Percentiles rank a stretch among this genome's conserved stretches.
These are phyloP conservation scores for Fomitopsis betulina DNA, from an alignment of 1,284 basidiomycete genomes.

Conservation along the genomic window DNA sequence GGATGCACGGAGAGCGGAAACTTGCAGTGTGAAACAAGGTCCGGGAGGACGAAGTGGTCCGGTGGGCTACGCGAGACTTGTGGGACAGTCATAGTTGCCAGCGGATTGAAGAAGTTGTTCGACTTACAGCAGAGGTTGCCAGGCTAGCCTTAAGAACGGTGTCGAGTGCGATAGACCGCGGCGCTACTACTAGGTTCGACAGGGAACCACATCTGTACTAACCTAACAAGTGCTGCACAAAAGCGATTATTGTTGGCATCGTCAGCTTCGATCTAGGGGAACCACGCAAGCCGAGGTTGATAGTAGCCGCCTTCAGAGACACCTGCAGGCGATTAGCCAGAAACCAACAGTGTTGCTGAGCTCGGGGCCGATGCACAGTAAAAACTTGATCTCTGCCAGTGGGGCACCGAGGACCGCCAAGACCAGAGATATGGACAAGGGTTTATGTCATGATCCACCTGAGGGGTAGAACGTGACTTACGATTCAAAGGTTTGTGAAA, in stretches of 20 bases:
- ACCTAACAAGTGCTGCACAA: neutral
- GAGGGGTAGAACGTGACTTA: no score
- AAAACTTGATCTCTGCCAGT: neutral
- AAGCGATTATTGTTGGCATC: neutral
- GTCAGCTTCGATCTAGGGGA: neutral
- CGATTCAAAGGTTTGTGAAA: no score
- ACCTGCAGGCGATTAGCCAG: neutral
- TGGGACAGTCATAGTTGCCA: neutral
- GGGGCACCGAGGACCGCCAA: no score
- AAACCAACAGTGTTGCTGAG: neutral
- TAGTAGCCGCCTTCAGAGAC: neutral
- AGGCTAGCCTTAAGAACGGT: neutral
- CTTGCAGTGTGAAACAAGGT: slow-evolving; percentile 57
- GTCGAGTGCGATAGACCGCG: neutral
- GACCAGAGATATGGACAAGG: no score
- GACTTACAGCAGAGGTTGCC: neutral
- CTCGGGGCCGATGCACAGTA: neutral
- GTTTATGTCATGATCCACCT: no score
- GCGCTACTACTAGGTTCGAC: neutral
- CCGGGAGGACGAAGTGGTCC: slow-evolving; percentile 50
- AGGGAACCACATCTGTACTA: neutral
- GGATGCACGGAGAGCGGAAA: slow-evolving; percentile 51
- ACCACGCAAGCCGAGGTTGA: neutral
- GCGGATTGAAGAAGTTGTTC: neutral
- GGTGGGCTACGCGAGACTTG: slow-evolving; percentile 1